Percentiles rank a stretch among this genome's conserved stretches.
phyloP scores from a whole-genome alignment of 805 yeast genomes.

The Wickerhamomyces kurtzmanii region DNA sequence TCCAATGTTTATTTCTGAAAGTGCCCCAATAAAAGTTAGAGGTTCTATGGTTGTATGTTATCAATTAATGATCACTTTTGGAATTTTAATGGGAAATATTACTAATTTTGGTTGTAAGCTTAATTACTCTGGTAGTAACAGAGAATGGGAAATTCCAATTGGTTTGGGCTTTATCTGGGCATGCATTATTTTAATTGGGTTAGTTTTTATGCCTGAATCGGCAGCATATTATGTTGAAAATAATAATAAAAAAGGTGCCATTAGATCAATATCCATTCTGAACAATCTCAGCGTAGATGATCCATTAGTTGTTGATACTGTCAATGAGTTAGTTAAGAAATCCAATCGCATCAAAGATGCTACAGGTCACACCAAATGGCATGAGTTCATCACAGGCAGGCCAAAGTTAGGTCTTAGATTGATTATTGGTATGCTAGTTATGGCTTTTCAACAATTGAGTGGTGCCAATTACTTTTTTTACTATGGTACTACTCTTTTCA shows the following conservation, averaged over 20 bases:
- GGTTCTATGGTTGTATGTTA: constrained; percentile 53
- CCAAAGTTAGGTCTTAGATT: constrained; percentile 45
- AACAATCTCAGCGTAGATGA: constrained; percentile 39
- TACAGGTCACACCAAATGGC: constrained; percentile 46
- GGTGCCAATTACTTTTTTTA: constrained; percentile 62
- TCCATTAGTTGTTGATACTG: constrained; percentile 36
- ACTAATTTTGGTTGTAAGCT: constrained; percentile 49
- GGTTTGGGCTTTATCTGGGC: constrained; percentile 36
- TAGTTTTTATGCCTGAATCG: constrained; percentile 54
- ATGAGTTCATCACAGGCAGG: constrained; percentile 49
- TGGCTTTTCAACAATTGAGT: constrained; percentile 52
- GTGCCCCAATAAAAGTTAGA: constrained; percentile 50
- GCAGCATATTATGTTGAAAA: constrained; percentile 50
- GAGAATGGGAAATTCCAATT: constrained; percentile 61
- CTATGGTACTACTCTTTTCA: constrained; percentile 54
- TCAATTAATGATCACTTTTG: constrained; percentile 53
- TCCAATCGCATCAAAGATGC: constrained; percentile 39
- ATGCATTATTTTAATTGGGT: constrained; percentile 30
- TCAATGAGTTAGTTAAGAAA: constrained; percentile 31
- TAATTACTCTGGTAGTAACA: constrained; percentile 31
- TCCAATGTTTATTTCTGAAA: constrained; percentile 46
- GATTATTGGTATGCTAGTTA: constrained; percentile 46
- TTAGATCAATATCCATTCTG: constrained; percentile 37
- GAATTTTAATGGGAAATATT: constrained; percentile 64
- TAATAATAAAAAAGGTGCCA: constrained; percentile 42